Conservation (phyloP, 345 rosid species). For the Camelina hispida region DNA sequence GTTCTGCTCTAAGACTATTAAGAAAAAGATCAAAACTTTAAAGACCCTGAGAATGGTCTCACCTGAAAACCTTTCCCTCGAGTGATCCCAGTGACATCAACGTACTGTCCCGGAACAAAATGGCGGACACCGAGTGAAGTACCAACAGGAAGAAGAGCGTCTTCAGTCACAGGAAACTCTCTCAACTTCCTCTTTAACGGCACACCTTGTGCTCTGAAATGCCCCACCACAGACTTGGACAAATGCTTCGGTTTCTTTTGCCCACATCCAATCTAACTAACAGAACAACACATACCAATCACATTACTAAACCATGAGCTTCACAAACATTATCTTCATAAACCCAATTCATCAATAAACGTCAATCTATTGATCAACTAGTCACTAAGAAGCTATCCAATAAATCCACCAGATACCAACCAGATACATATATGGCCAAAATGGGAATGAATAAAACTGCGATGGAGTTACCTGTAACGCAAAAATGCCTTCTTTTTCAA, state of each 20-base stretch:
- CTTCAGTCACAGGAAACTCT: constrained; percentile 95
- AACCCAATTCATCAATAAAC: neutral
- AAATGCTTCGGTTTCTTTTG: constrained; percentile 95
- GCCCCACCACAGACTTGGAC: constrained; percentile 92
- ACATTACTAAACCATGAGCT: constrained; percentile 37
- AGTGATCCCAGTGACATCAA: constrained; percentile 88
- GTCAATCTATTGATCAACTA: constrained; percentile 3
- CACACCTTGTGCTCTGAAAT: constrained; percentile 96
- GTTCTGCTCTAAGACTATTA: neutral
- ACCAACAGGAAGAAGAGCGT: constrained; percentile 87
- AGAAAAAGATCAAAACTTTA: constrained; percentile 10
- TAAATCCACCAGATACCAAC: constrained; percentile 21
- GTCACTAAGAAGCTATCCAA: constrained; percentile 13
- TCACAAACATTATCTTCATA: constrained; percentile 5
- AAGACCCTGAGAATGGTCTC: constrained; percentile 20
- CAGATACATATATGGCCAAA: neutral
- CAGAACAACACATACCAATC: constrained; percentile 49
- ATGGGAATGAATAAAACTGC: constrained; percentile 14
- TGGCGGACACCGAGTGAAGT: constrained; percentile 76
- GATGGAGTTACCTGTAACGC: constrained; percentile 69
- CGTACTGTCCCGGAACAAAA: constrained; percentile 89
- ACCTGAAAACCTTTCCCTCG: constrained; percentile 98
- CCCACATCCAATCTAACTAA: constrained; percentile 85
- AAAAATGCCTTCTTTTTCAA: constrained; percentile 88
- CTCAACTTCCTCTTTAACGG: constrained; percentile 88